Conservation (phyloP, 208 protist species). For the Trypanosoma theileri region DNA sequence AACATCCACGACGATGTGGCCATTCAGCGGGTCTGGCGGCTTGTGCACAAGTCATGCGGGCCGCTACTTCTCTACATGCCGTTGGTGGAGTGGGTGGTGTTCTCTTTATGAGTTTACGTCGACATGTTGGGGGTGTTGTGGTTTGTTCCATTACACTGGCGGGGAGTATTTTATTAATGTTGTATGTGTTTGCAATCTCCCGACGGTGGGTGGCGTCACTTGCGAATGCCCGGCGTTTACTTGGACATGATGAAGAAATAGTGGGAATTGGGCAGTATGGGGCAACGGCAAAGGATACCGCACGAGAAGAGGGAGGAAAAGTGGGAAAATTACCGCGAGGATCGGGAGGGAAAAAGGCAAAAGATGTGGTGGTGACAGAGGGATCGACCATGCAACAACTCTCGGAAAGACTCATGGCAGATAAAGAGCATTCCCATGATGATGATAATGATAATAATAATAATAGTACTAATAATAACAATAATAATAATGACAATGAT, state of each 20-base stretch:
- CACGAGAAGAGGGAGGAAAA: no score
- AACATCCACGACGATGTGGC: constrained; percentile 58
- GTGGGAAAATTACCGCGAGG: no score
- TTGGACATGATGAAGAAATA: not conserved
- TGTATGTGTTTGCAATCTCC: constrained; percentile 51
- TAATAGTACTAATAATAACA: not conserved
- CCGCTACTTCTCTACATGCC: constrained; percentile 62
- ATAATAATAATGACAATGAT: constrained; percentile 12
- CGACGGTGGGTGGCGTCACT: constrained; percentile 56
- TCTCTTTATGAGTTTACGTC: constrained; percentile 63
- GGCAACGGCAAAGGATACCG: no score
- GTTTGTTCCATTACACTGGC: constrained; percentile 54
- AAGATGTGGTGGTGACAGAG: not conserved
- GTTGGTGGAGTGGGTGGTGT: constrained; percentile 60
- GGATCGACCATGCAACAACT: no score
- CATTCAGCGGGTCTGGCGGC: constrained; percentile 54
- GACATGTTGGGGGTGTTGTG: constrained; percentile 46
- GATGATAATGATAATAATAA: no score
- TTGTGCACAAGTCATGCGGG: constrained; percentile 65
- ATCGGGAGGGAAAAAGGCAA: not conserved
- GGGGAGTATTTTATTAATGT: constrained; percentile 33
- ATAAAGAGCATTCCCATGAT: no score
- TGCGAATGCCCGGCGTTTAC: constrained; percentile 39
- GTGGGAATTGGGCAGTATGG: no score
- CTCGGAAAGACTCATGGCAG: no score